These are phyloP conservation scores for Lachnellula arida DNA, from an alignment of 2,329 filamentous ascomycete species.

Conservation along the genomic window DNA sequence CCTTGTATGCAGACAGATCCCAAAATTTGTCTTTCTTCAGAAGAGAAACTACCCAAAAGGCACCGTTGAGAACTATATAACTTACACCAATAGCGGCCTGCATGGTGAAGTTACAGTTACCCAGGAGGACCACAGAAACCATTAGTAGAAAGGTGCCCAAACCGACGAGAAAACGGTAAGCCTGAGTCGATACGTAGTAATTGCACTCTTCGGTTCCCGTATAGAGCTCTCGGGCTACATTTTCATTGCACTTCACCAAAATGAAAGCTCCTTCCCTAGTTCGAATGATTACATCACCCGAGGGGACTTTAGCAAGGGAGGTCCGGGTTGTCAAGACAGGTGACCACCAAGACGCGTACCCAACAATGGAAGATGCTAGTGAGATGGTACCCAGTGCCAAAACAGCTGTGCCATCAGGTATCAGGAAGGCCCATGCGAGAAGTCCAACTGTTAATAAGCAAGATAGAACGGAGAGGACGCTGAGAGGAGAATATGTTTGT, in stretches of 20 bases:
- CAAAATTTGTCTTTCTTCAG: conserved; percentile 45
- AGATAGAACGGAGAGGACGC: conserved; percentile 49
- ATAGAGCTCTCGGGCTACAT: conserved; percentile 59
- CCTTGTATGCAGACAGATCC: conserved; percentile 51
- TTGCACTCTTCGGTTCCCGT: conserved; percentile 55
- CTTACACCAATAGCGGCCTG: conserved; percentile 53
- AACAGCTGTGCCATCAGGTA: conserved; percentile 47
- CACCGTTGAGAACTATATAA: conserved; percentile 55
- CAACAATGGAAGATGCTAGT: conserved; percentile 48
- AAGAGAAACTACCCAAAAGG: conserved; percentile 46
- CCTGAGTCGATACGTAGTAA: conserved; percentile 44
- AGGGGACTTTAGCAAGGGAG: conserved; percentile 42
- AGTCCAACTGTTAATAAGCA: conserved; percentile 45
- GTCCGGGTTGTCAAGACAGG: conserved; percentile 49
- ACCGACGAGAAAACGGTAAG: conserved; percentile 51
- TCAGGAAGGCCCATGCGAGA: conserved; percentile 38
- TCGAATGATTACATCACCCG: conserved; percentile 56
- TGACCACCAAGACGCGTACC: conserved; percentile 54
- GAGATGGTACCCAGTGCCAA: conserved; percentile 49
- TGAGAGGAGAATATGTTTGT: conserved; percentile 46
- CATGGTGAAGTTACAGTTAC: conserved; percentile 57
- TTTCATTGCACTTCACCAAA: conserved; percentile 52
- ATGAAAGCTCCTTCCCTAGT: conserved; percentile 58
- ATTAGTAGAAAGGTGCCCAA: conserved; percentile 56
- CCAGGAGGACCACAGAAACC: conserved; percentile 55